Evolutionary conservation across 495 filamentous ascomycete genomes (phyloP).

Genomic region (Penicillium verhagenii): DNA sequence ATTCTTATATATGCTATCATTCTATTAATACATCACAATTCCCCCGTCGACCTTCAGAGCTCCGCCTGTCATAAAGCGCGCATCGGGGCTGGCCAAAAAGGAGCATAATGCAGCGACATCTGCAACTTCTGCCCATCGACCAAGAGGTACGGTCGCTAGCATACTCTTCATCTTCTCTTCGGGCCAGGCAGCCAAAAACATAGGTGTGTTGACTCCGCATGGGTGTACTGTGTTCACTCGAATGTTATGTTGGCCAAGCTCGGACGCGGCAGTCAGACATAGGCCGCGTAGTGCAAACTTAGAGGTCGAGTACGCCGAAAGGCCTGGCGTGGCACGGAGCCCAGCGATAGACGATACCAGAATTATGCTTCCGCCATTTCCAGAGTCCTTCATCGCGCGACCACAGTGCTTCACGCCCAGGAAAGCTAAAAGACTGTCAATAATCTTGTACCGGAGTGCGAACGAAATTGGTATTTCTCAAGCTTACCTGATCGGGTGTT

Average conservation of each 20-base stretch:
- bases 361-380: constrained; percentile 20
- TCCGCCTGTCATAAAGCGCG: constrained; percentile 16
- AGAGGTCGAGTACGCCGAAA: constrained; percentile 16
- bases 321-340: constrained; percentile 21
- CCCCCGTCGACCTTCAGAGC: constrained; percentile 19
- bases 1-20: no score
- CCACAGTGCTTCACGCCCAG: constrained; percentile 15
- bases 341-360: constrained; percentile 22
- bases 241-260: constrained; percentile 18
- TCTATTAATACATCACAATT: constrained; percentile 17
- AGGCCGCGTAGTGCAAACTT: constrained; percentile 21
- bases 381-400: constrained; percentile 13
- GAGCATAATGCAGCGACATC: constrained; percentile 20
- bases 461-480: background rate
- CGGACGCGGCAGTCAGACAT: constrained; percentile 18
- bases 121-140: constrained; percentile 18
- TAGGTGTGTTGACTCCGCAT: constrained; percentile 17
- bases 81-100: constrained; percentile 18
- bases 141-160: constrained; percentile 19
- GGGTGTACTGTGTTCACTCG: constrained; percentile 24
- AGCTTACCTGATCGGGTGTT: constrained; percentile 21
- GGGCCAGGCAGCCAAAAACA: constrained; percentile 14
- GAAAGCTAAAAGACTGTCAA: constrained; percentile 3
- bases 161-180: constrained; percentile 21
- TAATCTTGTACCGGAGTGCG: background rate